Evolutionary conservation across 305 asterid species (phyloP).

Genomic region (Caryopteris hybrid): DNA sequence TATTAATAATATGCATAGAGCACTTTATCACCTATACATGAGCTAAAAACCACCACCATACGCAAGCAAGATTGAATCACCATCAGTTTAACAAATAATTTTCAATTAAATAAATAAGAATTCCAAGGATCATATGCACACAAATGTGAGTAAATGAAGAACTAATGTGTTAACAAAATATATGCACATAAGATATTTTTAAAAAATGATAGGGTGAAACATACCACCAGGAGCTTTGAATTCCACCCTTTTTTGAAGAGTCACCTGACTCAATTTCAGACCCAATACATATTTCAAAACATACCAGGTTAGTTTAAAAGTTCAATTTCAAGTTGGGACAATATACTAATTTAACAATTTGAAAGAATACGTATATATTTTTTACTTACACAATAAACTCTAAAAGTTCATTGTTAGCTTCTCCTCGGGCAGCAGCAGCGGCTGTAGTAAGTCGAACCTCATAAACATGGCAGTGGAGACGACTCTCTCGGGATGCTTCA

Average conservation of each 20-base stretch:
- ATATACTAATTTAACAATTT: not conserved
- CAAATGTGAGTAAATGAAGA: too few relatives aligned
- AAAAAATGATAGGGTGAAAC: conserved; percentile 18
- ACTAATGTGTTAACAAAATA: too few relatives aligned
- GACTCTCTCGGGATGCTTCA: conserved; percentile 65
- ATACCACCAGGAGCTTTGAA: conserved; percentile 97
- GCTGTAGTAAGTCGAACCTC: conserved; percentile 97
- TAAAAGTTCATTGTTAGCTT: conserved; percentile 95
- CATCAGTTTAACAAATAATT: too few relatives aligned
- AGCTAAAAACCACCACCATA: too few relatives aligned
- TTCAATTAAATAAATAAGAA: too few relatives aligned
- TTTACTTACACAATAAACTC: conserved; percentile 97
- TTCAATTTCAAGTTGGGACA: not conserved
- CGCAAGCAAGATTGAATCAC: too few relatives aligned
- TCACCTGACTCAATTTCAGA: conserved; percentile 95
- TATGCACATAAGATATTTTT: too few relatives aligned
- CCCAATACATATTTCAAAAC: conserved; percentile 67
- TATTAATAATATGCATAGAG: too few relatives aligned
- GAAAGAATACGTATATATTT: not conserved
- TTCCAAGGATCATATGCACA: too few relatives aligned
- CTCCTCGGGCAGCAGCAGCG: conserved; percentile 95
- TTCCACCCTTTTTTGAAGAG: conserved; percentile 99
- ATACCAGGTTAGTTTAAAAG: conserved; percentile 18
- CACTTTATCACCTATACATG: too few relatives aligned
- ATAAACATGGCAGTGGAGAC: conserved; percentile 83